Evolutionary conservation across 768 basidiomycete species (phyloP).

Genomic region (Podaxis mareebaensis): DNA sequence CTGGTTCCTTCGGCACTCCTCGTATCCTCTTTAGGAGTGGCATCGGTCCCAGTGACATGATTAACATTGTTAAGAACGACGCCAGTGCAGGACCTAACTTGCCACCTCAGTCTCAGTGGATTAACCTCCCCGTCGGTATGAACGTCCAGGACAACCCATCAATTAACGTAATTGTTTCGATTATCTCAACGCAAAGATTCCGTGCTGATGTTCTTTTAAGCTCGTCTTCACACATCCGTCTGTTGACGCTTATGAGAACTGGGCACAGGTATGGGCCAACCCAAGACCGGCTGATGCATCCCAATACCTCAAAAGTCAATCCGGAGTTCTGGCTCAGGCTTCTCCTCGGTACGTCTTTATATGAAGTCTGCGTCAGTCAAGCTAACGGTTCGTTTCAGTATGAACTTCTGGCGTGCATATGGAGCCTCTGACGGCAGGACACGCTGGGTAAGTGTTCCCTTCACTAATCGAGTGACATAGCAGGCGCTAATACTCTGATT

Average conservation of each 20-base stretch:
- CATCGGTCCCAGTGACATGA: slow-evolving; percentile 61
- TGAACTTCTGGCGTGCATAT: slow-evolving; percentile 64
- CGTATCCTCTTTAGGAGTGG: slow-evolving; percentile 61
- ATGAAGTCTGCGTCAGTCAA: not conserved
- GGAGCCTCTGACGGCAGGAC: slow-evolving; percentile 44
- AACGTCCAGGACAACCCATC: slow-evolving; percentile 60
- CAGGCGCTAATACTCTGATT: not conserved
- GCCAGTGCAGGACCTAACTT: slow-evolving; percentile 46
- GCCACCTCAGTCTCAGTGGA: slow-evolving; percentile 50
- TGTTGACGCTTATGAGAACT: slow-evolving; percentile 65
- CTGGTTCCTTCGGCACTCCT: slow-evolving; percentile 56
- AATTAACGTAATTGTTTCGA: slow-evolving; percentile 47
- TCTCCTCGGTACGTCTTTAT: slow-evolving; percentile 47
- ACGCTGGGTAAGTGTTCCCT: slow-evolving; percentile 41
- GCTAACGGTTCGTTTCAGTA: not conserved
- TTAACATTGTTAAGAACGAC: slow-evolving; percentile 49
- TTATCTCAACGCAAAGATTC: not conserved
- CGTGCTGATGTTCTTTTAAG: slow-evolving; percentile 19
- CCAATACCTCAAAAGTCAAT: slow-evolving; percentile 51
- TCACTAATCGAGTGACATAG: not conserved
- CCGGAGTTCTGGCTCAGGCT: slow-evolving; percentile 58
- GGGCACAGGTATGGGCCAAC: slow-evolving; percentile 55
- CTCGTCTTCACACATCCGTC: slow-evolving; percentile 67
- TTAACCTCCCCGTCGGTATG: slow-evolving; percentile 59
- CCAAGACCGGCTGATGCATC: slow-evolving; percentile 57